Conservation (phyloP, 1,284 basidiomycete species). For the Trichosporon asahii region DNA sequence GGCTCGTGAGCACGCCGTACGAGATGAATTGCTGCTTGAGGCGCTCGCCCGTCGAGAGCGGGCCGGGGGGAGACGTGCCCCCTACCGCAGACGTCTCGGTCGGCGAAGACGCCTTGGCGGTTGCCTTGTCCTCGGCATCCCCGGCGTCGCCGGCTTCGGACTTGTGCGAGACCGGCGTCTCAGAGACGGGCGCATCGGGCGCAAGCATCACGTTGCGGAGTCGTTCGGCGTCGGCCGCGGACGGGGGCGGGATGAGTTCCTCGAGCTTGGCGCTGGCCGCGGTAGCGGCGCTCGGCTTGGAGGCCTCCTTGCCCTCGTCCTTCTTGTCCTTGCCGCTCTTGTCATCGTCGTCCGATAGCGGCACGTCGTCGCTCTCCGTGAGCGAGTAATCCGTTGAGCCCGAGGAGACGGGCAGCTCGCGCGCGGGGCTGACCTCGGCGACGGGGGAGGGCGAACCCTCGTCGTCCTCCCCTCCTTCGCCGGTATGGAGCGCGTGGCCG, state of each 20-base stretch:
- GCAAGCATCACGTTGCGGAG: conserved; percentile 38
- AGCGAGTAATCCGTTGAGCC: conserved; percentile 53
- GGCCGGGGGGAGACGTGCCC: conserved; percentile 6
- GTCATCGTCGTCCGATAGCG: conserved; percentile 61
- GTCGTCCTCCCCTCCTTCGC: conserved; percentile 48
- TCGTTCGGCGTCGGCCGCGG: conserved; percentile 38
- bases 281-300: conserved; percentile 54
- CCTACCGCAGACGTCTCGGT: background rate
- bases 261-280: background rate
- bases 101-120: background rate
- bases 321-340: conserved; percentile 57
- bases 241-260: conserved; percentile 34
- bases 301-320: conserved; percentile 66
- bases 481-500: conserved; percentile 67
- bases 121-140: conserved; percentile 17
- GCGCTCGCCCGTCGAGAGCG: conserved; percentile 61
- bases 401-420: conserved; percentile 65
- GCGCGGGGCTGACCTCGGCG: conserved; percentile 59
- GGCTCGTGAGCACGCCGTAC: conserved; percentile 64
- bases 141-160: conserved; percentile 30
- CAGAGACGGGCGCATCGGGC: background rate
- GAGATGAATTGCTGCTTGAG: conserved; percentile 74
- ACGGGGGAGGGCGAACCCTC: conserved; percentile 55
- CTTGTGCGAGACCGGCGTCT: conserved; percentile 8
- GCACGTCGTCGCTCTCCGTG: conserved; percentile 65